These are phyloP conservation scores for Neurospora sp. DNA, from an alignment of 2,329 filamentous ascomycete species.

Conservation along the genomic window DNA sequence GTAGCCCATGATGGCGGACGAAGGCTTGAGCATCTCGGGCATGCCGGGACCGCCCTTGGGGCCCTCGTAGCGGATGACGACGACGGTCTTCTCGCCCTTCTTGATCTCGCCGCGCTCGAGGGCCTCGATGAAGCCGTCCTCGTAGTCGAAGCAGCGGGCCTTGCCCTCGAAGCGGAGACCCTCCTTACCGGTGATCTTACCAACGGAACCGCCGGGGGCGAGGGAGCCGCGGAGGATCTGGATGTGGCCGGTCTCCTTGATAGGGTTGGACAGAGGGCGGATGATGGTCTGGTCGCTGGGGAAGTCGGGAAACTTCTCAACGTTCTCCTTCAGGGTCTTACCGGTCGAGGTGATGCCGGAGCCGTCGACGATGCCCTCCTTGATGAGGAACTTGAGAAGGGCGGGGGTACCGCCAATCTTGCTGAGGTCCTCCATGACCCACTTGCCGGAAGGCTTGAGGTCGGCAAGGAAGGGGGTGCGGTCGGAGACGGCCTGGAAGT, in stretches of 20 bases:
- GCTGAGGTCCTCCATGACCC: conserved; percentile 76
- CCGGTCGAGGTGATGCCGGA: conserved; percentile 76
- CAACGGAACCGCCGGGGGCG: conserved; percentile 76
- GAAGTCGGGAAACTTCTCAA: conserved; percentile 63
- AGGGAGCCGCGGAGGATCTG: conserved; percentile 81
- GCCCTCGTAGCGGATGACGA: conserved; percentile 87
- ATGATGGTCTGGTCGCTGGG: conserved; percentile 73
- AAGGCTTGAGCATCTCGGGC: conserved; percentile 93
- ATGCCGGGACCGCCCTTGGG: conserved; percentile 91
- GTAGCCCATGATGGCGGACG: conserved; percentile 84
- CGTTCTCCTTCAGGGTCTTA: conserved; percentile 81
- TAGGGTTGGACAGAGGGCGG: conserved; percentile 67
- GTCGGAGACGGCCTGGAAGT: conserved; percentile 77
- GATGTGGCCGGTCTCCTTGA: conserved; percentile 79
- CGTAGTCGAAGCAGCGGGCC: conserved; percentile 75
- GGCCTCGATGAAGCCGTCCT: conserved; percentile 68
- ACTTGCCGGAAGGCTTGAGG: conserved; percentile 77
- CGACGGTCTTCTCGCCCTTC: conserved; percentile 76
- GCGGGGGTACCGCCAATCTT: conserved; percentile 80
- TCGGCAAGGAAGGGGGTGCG: conserved; percentile 71
- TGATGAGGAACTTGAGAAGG: conserved; percentile 78
- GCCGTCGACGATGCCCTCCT: conserved; percentile 73
- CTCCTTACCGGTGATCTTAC: conserved; percentile 92
- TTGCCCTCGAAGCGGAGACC: conserved; percentile 73
- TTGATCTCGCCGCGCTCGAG: conserved; percentile 71